Evolutionary conservation across 305 asterid genomes (phyloP).

Genomic region (Rubia peregrina): DNA sequence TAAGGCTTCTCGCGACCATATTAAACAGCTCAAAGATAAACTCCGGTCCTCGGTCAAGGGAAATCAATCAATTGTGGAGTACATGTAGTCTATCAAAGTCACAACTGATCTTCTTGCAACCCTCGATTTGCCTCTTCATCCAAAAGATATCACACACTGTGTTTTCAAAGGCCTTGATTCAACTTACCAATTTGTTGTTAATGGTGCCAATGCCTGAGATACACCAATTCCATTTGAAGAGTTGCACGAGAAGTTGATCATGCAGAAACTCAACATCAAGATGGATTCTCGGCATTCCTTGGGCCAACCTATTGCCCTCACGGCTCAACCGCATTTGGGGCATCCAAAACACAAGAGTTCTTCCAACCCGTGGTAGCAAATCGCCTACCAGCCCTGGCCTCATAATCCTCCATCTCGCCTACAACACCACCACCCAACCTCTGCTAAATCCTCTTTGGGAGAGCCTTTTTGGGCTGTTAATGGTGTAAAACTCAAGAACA

Average conservation of each 20-base stretch:
- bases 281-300: neutral
- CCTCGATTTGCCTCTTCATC: no score
- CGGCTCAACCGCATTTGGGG: no score
- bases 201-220: neutral
- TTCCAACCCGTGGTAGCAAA: no score
- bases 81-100: neutral
- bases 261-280: neutral
- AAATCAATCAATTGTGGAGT: neutral
- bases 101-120: neutral
- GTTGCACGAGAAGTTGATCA: neutral
- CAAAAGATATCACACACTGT: neutral
- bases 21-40: no score
- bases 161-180: neutral
- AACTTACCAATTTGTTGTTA: neutral
- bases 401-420: no score
- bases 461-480: no score
- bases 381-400: no score
- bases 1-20: neutral
- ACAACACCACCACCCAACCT: no score
- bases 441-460: no score
- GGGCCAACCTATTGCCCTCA: no score
- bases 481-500: no score
- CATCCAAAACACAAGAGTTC: no score
- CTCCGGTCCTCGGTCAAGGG: neutral
- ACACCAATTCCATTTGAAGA: neutral